Evolutionary conservation across 805 yeast species (phyloP), one percentile per base, ranked within the genome.

Genomic region (Grigorovia transvaalensis): DNA sequence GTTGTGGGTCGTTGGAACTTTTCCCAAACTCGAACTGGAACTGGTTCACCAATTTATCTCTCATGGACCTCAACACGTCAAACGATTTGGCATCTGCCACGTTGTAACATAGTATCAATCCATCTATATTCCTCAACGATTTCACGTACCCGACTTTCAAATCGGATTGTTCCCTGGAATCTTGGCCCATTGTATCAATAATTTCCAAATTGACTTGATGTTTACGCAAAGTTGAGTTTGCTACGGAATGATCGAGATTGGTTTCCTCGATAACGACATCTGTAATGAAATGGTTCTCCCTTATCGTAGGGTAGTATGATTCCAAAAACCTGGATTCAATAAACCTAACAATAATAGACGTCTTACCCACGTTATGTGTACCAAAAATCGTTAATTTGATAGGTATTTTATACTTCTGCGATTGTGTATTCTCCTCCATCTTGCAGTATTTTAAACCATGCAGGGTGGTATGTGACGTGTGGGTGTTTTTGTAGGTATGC

Each of bases 101-200:
- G 48, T 91, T 84, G 69, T 87, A 89, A 46, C 88, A 86, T 45
- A 90, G 69, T 45, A 89, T 71, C 63, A 85, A 85, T 1, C 96
- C 97, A 61, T 87, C 93, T 38, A 85, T 81, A 17, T 90, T 93
- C 47, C 85, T 83, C 48, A 87, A 70, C 51, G 85, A 83, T 59
- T 85, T 85, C 43, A 38, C 33, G 17, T 48, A 48, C 27, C 23
- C 46, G 66, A 85, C 88, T 60, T 81, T 85, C 68, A 89, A 77
- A 56, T 86, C 80, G 48, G 88, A 79, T 64, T 83, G 86, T 71
- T 88, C 96, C 11, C 40, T 35, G 15, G 17, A 38, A 67, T 88
- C 96, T 71, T 88, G 95, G 8, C 96, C 96, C 0, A 96, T 96
- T 0, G 96, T 89, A 63, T 89, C 97, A 54, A 88, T 72, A 50